Conservation (phyloP, 2,329 filamentous ascomycete species). For the Arachnomyces sp. region DNA sequence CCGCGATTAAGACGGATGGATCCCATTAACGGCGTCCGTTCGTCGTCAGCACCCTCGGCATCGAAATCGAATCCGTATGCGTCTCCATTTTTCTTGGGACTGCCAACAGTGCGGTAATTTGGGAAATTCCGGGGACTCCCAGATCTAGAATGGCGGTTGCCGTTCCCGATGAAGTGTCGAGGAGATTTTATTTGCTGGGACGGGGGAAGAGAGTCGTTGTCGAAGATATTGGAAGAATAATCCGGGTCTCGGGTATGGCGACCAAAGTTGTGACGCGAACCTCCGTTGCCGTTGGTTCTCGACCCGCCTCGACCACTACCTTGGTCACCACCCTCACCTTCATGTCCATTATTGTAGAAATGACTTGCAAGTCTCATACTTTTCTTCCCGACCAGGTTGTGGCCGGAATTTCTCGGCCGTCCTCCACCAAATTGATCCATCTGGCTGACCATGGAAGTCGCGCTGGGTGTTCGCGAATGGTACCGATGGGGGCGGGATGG, state of each 20-base stretch:
- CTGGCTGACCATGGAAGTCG: slow-evolving; percentile 62
- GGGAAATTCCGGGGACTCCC: slow-evolving; percentile 58
- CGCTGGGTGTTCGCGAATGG: slow-evolving; percentile 90
- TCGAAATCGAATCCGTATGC: slow-evolving; percentile 71
- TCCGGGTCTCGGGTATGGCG: slow-evolving; percentile 65
- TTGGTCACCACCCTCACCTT: slow-evolving; percentile 61
- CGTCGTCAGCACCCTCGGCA: slow-evolving; percentile 75
- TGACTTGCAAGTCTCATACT: slow-evolving; percentile 93
- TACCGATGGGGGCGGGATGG: slow-evolving; percentile 60
- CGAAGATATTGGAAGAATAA: slow-evolving; percentile 60
- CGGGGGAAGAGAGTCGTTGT: slow-evolving; percentile 63
- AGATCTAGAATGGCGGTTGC: slow-evolving; percentile 59
- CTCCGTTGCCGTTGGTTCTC: slow-evolving; percentile 51
- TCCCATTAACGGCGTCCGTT: slow-evolving; percentile 72
- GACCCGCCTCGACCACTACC: slow-evolving; percentile 54
- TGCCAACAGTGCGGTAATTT: slow-evolving; percentile 38
- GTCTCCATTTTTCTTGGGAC: slow-evolving; percentile 52
- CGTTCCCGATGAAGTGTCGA: slow-evolving; percentile 41
- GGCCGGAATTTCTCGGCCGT: slow-evolving; percentile 55
- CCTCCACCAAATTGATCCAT: slow-evolving; percentile 36
- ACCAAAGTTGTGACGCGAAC: slow-evolving; percentile 68
- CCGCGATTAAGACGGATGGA: slow-evolving; percentile 57
- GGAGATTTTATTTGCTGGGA: slow-evolving; percentile 59
- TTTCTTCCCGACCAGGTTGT: slow-evolving; percentile 66
- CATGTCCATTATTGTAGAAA: slow-evolving; percentile 53